Base-by-base conservation (phyloP, 805 yeast species). In the Spathaspora girioi region DNA sequence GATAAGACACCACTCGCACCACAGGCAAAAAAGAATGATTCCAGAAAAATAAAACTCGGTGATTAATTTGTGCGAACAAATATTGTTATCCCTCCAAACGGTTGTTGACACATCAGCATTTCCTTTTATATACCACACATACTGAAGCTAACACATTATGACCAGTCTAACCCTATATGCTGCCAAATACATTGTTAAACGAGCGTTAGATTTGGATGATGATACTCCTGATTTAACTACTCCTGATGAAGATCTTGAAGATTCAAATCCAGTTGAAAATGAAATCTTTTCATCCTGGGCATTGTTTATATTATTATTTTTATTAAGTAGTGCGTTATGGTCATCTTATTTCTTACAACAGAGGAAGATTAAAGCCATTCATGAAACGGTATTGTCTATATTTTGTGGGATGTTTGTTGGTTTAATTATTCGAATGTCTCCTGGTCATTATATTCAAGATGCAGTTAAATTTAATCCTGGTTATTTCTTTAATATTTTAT, bases 221-320 rank as follows among this genome's bases (percentile, higher is more conserved):
- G 78, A 74, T 42, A 51, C 61, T 2, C 74, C 77, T 26, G 77
- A 73, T 29, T 56, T 66, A 20, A 56, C 75, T 1, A 64, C 78
- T 15, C 82, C 84, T 0, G 88, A 80, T 58, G 77, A 73, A 44
- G 69, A 60, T 42, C 89, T 84, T 35, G 86, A 78, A 12, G 81
- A 77, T 29, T 77, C 85, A 6, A 90, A 89, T 62, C 97, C 98
- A 0, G 87, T 90, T 18, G 84, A 93, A 2, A 97, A 93, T 61
- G 99, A 94, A 68, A 90, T 94, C 60, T 94, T 91, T 67, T 88
- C 96, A 5, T 90, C 97, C 0, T 94, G 99, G 99, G 98, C 99
- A 0, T 72, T 94, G 29, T 92, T 91, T 68, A 96, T 94, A 53
- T 76, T 94, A 56, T 67, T 94, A 46, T 82, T 87, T 51, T 75